Percentiles rank a stretch among this genome's conserved stretches.
These are phyloP conservation scores for Saccharomycopsis vini DNA, from an alignment of 805 yeast species.

Conservation along the genomic window DNA sequence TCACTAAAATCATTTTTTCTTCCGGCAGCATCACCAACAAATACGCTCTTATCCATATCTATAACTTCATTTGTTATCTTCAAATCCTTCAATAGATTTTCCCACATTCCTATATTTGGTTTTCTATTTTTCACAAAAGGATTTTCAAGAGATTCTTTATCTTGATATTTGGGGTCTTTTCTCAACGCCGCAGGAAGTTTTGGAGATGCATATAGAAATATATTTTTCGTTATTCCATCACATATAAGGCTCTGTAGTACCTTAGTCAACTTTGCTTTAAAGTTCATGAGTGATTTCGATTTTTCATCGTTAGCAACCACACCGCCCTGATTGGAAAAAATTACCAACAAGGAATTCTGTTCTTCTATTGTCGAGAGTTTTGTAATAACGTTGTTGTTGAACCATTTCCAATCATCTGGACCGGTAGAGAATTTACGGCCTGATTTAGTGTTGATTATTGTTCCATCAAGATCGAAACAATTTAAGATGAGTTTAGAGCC, in stretches of 20 bases:
- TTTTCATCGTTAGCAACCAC: slow-evolving; percentile 34
- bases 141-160: slow-evolving; percentile 4
- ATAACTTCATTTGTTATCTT: slow-evolving; percentile 21
- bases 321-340: slow-evolving; percentile 85
- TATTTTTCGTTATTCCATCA: slow-evolving; percentile 21
- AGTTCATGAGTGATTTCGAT: slow-evolving; percentile 29
- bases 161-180: slow-evolving; percentile 6
- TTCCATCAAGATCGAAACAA: slow-evolving; percentile 77
- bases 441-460: slow-evolving; percentile 59
- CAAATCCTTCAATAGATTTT: slow-evolving; percentile 37
- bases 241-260: slow-evolving; percentile 28
- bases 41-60: slow-evolving; percentile 42
- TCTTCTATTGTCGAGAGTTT: slow-evolving; percentile 20
- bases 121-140: slow-evolving; percentile 43
- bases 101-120: slow-evolving; percentile 76
- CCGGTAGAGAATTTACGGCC: slow-evolving; percentile 49
- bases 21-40: slow-evolving; percentile 98
- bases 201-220: slow-evolving; percentile 48
- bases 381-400: slow-evolving; percentile 30
- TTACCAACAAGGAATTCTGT: slow-evolving; percentile 38
- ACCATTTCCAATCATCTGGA: slow-evolving; percentile 70
- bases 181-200: slow-evolving; percentile 35
- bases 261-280: slow-evolving; percentile 33
- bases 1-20: slow-evolving; percentile 70
- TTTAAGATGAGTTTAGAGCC: background rate